Conservation (phyloP, 768 basidiomycete species). For the Mycena crocata region DNA sequence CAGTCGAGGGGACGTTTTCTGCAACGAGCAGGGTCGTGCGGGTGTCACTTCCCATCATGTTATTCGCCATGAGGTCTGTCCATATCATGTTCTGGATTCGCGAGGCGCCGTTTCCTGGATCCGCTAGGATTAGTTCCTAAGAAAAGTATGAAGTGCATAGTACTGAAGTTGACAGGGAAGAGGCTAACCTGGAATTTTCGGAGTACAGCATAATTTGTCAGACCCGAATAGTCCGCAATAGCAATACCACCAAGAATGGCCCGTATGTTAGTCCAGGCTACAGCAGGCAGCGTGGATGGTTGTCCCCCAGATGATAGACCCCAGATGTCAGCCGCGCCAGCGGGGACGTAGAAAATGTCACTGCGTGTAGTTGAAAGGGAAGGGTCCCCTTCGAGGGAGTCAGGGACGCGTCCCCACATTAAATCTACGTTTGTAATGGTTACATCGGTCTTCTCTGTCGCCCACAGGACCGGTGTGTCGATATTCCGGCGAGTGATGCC, state of each 20-base stretch:
- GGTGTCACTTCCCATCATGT: conserved; percentile 23
- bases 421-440: conserved; percentile 27
- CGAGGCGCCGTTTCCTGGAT: conserved; percentile 29
- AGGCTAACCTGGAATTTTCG: no score
- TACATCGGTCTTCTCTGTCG: conserved; percentile 20
- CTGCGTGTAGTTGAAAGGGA: conserved; percentile 23
- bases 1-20: conserved; percentile 15
- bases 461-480: conserved; percentile 30
- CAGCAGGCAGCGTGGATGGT: conserved; percentile 15
- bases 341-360: conserved; percentile 33
- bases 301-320: conserved; percentile 14
- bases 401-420: conserved; percentile 30
- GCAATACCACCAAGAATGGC: not conserved
- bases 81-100: conserved; percentile 34
- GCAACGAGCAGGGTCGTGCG: conserved; percentile 14
- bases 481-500: conserved; percentile 22
- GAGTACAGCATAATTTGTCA: conserved; percentile 24
- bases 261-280: conserved; percentile 17
- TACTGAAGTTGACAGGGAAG: no score
- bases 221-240: conserved; percentile 24
- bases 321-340: conserved; percentile 26
- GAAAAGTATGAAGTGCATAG: no score
- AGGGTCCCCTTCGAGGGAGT: conserved; percentile 12
- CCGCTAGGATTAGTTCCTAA: conserved; percentile 24
- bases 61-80: conserved; percentile 37